Percentiles rank a stretch among this genome's conserved stretches.
phyloP scores from a whole-genome alignment of 169 alveolate species.

The Plasmodium fragile region DNA sequence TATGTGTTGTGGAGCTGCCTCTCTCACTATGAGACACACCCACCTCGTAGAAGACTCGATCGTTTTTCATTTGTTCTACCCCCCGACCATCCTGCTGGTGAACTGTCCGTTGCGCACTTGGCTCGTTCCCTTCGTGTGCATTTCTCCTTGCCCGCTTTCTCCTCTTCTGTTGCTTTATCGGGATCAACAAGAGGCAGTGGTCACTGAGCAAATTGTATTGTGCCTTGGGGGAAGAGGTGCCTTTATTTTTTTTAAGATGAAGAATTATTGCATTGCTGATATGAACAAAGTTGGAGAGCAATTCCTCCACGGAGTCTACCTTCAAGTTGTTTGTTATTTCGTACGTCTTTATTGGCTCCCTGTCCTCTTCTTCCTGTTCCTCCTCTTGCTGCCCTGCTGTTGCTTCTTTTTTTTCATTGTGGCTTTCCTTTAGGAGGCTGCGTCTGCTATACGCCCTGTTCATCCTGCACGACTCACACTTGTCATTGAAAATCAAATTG shows the following conservation, averaged over 20 bases:
- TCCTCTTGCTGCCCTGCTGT: background rate
- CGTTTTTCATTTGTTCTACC: background rate
- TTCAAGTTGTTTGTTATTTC: background rate
- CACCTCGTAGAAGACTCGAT: background rate
- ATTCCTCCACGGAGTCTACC: background rate
- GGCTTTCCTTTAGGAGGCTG: background rate
- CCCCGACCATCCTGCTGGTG: background rate
- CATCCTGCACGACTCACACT: background rate
- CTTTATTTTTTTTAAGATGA: background rate
- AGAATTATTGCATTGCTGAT: slow-evolving; percentile 2
- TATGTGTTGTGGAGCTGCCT: background rate
- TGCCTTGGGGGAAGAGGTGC: background rate
- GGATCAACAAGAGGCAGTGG: slow-evolving; percentile 14
- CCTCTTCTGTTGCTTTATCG: background rate
- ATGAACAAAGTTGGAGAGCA: background rate
- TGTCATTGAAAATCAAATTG: background rate
- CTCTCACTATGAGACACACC: background rate
- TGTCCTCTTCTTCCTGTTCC: background rate
- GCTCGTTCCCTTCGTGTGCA: background rate
- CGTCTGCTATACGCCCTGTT: background rate
- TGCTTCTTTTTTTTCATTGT: background rate
- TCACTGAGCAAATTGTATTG: background rate
- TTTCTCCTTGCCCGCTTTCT: background rate
- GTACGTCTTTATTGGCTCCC: background rate
- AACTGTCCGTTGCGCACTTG: background rate